Evolutionary conservation across 768 basidiomycete species (phyloP).

Genomic region (Pisolithus marmoratus): DNA sequence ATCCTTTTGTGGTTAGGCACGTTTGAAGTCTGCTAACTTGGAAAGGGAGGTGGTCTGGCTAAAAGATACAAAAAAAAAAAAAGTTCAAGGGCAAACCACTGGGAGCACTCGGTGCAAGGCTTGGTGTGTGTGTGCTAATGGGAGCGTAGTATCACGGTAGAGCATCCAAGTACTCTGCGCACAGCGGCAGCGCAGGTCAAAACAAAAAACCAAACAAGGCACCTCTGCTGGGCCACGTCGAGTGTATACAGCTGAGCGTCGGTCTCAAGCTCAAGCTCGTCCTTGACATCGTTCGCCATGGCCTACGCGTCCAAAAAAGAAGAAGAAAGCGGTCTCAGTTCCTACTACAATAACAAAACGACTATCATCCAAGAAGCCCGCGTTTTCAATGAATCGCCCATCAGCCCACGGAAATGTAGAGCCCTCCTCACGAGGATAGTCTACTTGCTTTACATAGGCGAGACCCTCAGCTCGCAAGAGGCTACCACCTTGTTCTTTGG

Average conservation of each 20-base stretch:
- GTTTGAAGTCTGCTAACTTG: too few relatives aligned
- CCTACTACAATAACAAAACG: slow-evolving; percentile 95
- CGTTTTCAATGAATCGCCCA: slow-evolving; percentile 98
- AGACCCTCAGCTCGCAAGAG: slow-evolving; percentile 91
- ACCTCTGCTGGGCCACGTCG: slow-evolving; percentile 16
- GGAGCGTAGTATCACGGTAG: too few relatives aligned
- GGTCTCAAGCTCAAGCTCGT: slow-evolving; percentile 10
- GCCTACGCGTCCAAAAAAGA: slow-evolving; percentile 91
- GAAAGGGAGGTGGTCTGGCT: too few relatives aligned
- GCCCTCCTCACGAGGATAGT: slow-evolving; percentile 94
- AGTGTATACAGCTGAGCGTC: slow-evolving; percentile 8
- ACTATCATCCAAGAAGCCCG: slow-evolving; percentile 98
- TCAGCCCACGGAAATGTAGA: slow-evolving; percentile 95
- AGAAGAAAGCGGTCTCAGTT: slow-evolving; percentile 89
- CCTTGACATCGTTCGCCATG: slow-evolving; percentile 46
- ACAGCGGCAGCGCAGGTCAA: slow-evolving; percentile 7
- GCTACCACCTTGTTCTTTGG: slow-evolving; percentile 98
- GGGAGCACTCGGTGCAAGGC: neutral
- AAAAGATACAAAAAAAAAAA: neutral
- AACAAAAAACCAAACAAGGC: slow-evolving; percentile 15
- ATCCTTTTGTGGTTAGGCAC: too few relatives aligned
- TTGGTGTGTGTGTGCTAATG: too few relatives aligned
- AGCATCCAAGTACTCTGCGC: neutral
- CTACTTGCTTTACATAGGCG: slow-evolving; percentile 93
- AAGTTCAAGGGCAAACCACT: neutral